Evolutionary conservation across 768 basidiomycete genomes (phyloP).

Genomic region (Solioccasus polychromus): DNA sequence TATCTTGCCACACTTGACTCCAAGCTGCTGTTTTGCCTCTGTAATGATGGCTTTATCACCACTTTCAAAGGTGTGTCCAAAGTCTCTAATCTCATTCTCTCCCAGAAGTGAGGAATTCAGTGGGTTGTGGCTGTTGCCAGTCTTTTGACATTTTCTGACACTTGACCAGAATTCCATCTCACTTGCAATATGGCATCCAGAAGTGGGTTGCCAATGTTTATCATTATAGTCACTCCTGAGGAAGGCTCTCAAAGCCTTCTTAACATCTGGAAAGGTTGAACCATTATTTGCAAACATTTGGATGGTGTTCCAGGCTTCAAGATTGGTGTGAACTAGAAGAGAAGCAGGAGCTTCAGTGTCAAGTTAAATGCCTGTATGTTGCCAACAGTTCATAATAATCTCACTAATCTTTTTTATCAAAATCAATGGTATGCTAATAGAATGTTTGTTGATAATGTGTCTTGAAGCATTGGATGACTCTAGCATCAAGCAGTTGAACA

Average conservation of each 20-base stretch:
- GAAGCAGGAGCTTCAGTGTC: not conserved
- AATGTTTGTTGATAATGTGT: no score
- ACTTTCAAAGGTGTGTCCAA: not conserved
- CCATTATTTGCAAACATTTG: not conserved
- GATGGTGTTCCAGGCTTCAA: not conserved
- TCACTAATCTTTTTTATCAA: not conserved
- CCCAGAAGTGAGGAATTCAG: not conserved
- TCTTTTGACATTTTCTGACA: not conserved
- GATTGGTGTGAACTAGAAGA: not conserved
- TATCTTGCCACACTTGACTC: not conserved
- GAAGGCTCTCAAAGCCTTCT: not conserved
- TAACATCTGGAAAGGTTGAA: not conserved
- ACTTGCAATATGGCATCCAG: no score
- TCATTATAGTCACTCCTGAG: not conserved
- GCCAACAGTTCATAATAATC: not conserved
- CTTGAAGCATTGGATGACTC: no score
- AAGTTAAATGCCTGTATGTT: not conserved
- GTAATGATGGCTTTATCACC: not conserved
- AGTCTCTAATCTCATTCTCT: not conserved
- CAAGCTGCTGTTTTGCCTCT: not conserved
- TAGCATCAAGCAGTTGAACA: no score
- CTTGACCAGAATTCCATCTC: not conserved
- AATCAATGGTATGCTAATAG: not conserved
- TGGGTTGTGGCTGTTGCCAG: no score
- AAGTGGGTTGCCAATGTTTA: no score